These are phyloP conservation scores for Pisolithus albus DNA, from an alignment of 768 basidiomycete species.

Conservation along the genomic window DNA sequence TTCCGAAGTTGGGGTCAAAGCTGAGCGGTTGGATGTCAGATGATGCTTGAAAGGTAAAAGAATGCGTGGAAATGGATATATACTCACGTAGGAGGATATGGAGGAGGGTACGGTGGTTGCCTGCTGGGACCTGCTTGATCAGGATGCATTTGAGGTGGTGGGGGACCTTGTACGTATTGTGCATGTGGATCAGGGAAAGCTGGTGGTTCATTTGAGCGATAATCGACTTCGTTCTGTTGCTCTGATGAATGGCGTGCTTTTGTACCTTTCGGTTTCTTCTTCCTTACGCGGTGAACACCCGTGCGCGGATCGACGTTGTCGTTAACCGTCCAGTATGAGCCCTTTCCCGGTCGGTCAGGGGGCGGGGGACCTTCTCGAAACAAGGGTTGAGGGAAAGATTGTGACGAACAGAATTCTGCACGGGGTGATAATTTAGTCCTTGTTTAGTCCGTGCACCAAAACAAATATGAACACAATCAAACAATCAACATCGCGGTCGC, in stretches of 20 bases:
- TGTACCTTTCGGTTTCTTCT: constrained; percentile 69
- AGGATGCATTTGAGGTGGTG: constrained; percentile 42
- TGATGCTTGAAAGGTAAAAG: neutral
- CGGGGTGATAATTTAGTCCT: constrained; percentile 14
- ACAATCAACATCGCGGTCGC: constrained; percentile 58
- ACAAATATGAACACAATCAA: constrained; percentile 58
- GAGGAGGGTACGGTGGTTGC: constrained; percentile 53
- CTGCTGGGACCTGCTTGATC: constrained; percentile 58
- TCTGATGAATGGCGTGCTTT: constrained; percentile 48
- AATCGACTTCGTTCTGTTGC: constrained; percentile 48
- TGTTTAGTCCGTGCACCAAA: constrained; percentile 32
- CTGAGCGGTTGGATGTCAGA: constrained; percentile 29
- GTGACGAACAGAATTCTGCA: constrained; percentile 84
- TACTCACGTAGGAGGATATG: constrained; percentile 48
- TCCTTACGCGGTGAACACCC: constrained; percentile 81
- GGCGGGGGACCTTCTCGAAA: constrained; percentile 88
- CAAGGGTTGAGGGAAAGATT: constrained; percentile 87
- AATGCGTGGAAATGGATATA: neutral
- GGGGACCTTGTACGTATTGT: constrained; percentile 46
- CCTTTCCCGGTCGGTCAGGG: constrained; percentile 88
- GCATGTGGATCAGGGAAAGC: constrained; percentile 49
- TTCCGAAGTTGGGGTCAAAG: constrained; percentile 68
- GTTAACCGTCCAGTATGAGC: constrained; percentile 89
- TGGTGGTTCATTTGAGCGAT: constrained; percentile 44
- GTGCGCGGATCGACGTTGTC: constrained; percentile 86